Conservation (phyloP, 768 basidiomycete genomes). For the Mycena rosella region DNA sequence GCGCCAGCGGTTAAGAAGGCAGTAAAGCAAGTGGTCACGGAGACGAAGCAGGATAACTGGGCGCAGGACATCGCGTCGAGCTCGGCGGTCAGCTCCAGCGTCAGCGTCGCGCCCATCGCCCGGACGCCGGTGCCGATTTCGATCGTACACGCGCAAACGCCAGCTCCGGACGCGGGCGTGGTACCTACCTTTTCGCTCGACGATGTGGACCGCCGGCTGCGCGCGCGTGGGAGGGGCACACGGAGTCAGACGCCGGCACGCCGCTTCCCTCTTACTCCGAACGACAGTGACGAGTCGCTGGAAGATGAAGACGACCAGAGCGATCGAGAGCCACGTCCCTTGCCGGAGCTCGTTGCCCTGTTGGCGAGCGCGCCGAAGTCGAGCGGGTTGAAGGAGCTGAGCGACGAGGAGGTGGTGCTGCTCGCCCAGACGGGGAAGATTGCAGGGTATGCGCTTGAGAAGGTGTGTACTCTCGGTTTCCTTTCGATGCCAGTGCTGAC, state of each 20-base stretch:
- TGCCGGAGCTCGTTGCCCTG: conserved; percentile 85
- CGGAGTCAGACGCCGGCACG: conserved; percentile 26
- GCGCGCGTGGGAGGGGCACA: conserved; percentile 45
- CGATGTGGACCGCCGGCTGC: conserved; percentile 66
- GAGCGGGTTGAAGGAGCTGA: conserved; percentile 72
- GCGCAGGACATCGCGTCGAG: neutral
- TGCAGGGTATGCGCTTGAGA: conserved; percentile 92
- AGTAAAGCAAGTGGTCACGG: no score
- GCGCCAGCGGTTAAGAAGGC: no score
- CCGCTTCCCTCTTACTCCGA: no score
- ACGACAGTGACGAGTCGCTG: neutral
- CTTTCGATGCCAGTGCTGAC: neutral
- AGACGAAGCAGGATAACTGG: neutral
- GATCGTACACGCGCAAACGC: conserved; percentile 31
- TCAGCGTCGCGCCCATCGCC: no score
- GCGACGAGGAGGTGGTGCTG: conserved; percentile 93
- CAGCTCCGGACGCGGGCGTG: conserved; percentile 22
- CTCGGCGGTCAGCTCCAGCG: neutral
- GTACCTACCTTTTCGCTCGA: conserved; percentile 64
- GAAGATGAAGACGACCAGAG: neutral
- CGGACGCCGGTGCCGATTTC: conserved; percentile 15
- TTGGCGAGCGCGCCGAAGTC: conserved; percentile 82
- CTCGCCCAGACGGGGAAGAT: conserved; percentile 94
- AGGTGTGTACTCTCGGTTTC: no score
- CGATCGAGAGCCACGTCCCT: conserved; percentile 55